These are phyloP conservation scores for Hypericum perforatum DNA, from an alignment of 345 rosid species.

Conservation along the genomic window DNA sequence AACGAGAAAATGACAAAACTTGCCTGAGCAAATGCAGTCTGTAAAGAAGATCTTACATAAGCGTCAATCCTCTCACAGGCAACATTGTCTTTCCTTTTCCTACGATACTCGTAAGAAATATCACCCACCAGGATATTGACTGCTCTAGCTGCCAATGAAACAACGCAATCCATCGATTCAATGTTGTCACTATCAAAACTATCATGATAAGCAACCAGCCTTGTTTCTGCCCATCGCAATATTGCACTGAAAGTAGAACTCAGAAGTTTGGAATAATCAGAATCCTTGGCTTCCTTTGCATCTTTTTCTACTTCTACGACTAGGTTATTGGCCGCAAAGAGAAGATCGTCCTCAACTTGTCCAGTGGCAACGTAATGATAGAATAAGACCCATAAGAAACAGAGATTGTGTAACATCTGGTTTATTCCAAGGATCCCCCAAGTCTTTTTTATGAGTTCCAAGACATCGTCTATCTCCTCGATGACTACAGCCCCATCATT, in stretches of 20 bases:
- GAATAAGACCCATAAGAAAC: constrained; percentile 6
- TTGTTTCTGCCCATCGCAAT: constrained; percentile 4
- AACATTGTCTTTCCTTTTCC: constrained; percentile 12
- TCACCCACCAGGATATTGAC: constrained; percentile 5
- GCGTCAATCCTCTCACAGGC: constrained; percentile 10
- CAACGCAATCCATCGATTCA: constrained; percentile 2
- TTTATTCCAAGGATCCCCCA: constrained; percentile 7
- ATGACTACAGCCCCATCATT: constrained; percentile 4
- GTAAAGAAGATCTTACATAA: constrained; percentile 2
- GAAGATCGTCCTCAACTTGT: constrained; percentile 7
- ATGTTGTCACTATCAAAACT: constrained; percentile 8
- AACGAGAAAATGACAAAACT: constrained; percentile 2
- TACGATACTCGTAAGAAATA: constrained; percentile 6
- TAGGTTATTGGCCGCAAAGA: constrained; percentile 6
- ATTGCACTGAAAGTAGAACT: constrained; percentile 5
- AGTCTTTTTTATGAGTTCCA: constrained; percentile 7
- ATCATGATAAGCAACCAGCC: constrained; percentile 5
- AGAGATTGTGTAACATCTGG: constrained; percentile 5
- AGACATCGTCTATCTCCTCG: constrained; percentile 7
- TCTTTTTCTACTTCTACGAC: constrained; percentile 7
- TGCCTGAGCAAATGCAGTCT: constrained; percentile 13
- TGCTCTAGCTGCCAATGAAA: constrained; percentile 6
- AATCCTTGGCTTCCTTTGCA: constrained; percentile 7
- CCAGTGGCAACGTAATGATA: constrained; percentile 6
- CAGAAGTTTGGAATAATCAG: constrained; percentile 5